phyloP scores from a whole-genome alignment of 177 flowering plant species.

The Telopea speciosissima region DNA sequence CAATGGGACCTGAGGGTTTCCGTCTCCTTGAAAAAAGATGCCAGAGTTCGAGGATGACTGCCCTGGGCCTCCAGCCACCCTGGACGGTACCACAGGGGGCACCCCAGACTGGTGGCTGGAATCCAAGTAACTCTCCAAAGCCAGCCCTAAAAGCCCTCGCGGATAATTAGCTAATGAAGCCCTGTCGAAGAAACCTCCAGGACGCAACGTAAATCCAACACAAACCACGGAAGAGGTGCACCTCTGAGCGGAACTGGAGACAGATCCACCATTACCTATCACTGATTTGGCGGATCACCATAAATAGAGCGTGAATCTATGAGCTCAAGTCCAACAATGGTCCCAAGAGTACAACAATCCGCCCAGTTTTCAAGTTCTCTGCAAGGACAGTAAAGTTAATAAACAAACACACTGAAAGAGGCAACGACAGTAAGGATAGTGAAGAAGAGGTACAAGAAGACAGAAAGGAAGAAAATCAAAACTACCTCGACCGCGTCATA shows the following conservation, averaged over 20 bases:
- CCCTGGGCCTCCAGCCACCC: slow-evolving; percentile 67
- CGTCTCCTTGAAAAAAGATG: slow-evolving; percentile 83
- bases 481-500: not conserved
- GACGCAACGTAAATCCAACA: slow-evolving; percentile 3
- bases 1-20: slow-evolving; percentile 39
- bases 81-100: slow-evolving; percentile 66
- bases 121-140: slow-evolving; percentile 59
- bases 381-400: slow-evolving; percentile 11
- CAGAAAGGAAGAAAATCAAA: not conserved
- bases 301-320: slow-evolving; percentile 9
- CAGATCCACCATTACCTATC: slow-evolving; percentile 1
- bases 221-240: not conserved
- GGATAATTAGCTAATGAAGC: not conserved
- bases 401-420: not conserved
- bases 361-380: not conserved
- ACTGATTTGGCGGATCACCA: not conserved
- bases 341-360: not conserved
- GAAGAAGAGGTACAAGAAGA: not conserved
- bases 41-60: slow-evolving; percentile 86
- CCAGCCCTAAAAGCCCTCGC: slow-evolving; percentile 31
- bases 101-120: slow-evolving; percentile 53
- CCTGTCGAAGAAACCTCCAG: slow-evolving; percentile 1
- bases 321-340: not conserved
- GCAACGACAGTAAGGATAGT: slow-evolving; percentile 10
- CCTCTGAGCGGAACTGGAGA: not conserved